Percentiles rank a stretch among this genome's conserved stretches.
These are phyloP conservation scores for Sporisorium exsertum DNA, from an alignment of 1,284 basidiomycete genomes.

Conservation along the genomic window DNA sequence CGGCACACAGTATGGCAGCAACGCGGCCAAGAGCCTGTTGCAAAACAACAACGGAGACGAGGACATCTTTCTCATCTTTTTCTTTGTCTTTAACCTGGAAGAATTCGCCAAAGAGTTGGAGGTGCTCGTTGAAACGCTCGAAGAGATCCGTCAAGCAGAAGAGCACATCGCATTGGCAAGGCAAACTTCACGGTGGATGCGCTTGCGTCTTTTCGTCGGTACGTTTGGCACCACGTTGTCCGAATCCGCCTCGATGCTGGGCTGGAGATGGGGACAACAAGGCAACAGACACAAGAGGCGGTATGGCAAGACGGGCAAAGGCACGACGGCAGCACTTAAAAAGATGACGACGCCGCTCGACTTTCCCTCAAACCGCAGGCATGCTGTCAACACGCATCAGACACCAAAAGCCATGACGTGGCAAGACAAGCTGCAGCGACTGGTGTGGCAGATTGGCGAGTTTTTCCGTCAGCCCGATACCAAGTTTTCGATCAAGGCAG, in stretches of 20 bases:
- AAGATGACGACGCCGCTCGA: conserved; percentile 73
- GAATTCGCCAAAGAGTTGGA: conserved; percentile 60
- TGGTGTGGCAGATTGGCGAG: conserved; percentile 81
- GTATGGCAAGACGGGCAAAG: conserved; percentile 6
- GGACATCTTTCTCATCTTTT: conserved; percentile 64
- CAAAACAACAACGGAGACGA: conserved; percentile 53
- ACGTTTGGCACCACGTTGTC: conserved; percentile 23
- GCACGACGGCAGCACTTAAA: not conserved
- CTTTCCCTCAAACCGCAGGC: conserved; percentile 84
- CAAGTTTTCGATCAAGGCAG: conserved; percentile 89
- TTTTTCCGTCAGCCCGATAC: conserved; percentile 80
- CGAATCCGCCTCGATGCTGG: conserved; percentile 34
- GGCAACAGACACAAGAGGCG: not conserved
- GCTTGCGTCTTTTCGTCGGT: conserved; percentile 22
- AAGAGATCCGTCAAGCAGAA: conserved; percentile 45
- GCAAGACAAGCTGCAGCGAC: conserved; percentile 65
- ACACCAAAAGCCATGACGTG: conserved; percentile 74
- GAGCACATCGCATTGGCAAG: conserved; percentile 46
- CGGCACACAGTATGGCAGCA: not conserved
- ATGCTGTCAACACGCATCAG: conserved; percentile 85
- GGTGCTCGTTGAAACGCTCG: conserved; percentile 51
- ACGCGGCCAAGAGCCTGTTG: conserved; percentile 8
- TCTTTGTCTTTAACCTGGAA: conserved; percentile 65
- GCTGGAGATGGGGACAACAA: conserved; percentile 29
- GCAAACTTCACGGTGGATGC: conserved; percentile 42